Conservation (phyloP, 78 protist species). For the Pelomyxa schiedti region DNA sequence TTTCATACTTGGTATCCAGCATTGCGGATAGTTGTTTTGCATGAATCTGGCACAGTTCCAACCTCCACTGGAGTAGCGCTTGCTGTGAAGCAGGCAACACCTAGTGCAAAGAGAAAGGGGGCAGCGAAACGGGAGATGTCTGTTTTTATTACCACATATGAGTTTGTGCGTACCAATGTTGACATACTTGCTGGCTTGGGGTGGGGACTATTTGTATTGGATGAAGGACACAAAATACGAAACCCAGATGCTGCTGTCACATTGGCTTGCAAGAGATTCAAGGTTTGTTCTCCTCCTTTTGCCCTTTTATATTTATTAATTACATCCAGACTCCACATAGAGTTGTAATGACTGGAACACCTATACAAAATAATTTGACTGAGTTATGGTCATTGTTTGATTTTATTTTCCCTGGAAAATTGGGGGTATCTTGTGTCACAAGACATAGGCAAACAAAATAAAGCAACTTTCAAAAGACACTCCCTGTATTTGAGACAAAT, state of each 20-base stretch:
- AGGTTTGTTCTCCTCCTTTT: neutral
- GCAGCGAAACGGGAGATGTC: conserved; percentile 1
- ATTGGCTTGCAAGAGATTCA: conserved; percentile 57
- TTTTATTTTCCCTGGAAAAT: conserved; percentile 89
- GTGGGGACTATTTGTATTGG: conserved; percentile 84
- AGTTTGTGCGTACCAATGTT: conserved; percentile 23
- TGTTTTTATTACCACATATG: conserved; percentile 82
- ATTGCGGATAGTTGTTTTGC: conserved; percentile 53
- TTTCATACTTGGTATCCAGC: conserved; percentile 79
- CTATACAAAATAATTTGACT: conserved; percentile 87
- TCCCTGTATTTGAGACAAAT: neutral
- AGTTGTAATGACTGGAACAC: conserved; percentile 88
- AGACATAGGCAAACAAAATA: too few relatives aligned
- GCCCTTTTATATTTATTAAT: neutral
- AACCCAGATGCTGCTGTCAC: conserved; percentile 90
- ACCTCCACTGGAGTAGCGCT: too few relatives aligned
- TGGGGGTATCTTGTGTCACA: conserved; percentile 58
- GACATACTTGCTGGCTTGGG: conserved; percentile 19
- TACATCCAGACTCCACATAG: conserved; percentile 58
- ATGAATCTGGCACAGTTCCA: conserved; percentile 24
- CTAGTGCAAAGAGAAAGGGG: neutral
- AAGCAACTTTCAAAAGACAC: neutral
- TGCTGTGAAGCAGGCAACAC: neutral
- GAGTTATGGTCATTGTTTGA: conserved; percentile 99
- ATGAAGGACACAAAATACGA: conserved; percentile 96